Base-by-base conservation (phyloP, 2,329 filamentous ascomycete species). In the Aspergillus quadricinctus region DNA sequence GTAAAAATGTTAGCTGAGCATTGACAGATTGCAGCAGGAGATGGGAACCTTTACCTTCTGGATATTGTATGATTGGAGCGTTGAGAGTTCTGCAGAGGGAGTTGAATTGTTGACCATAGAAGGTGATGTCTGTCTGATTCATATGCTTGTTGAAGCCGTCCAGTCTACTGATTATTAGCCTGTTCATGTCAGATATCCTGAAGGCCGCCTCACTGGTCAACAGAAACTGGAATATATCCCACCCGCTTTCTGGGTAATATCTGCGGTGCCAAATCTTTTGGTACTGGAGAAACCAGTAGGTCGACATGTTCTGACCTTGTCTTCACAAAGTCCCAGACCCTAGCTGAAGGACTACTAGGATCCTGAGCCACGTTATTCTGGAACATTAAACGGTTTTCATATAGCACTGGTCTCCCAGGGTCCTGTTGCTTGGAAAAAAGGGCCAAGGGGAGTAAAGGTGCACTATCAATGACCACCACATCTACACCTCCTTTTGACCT, bases 351-450 rank as follows among this genome's bases (percentile, higher is more conserved):
- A 4, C 83, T 84, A 1, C 81, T 84, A 2, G 80, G 70, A 50
- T 81, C 76, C 53, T 81, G 80, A 10, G 86, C 81, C 8, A 92
- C 80, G 66, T 92, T 88, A 56, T 83, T 84, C 52, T 88, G 83
- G 56, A 92, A 84, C 72, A 92, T 88, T 55, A 92, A 92, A 69
- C 92, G 88, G 48, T 87, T 90, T 57, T 88, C 83, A 74, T 88
- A 92, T 40, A 92, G 82, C n/a, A 92, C 85, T 0, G 89, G 89
- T 11, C 89, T 83, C 23, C 85, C 71, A 0, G 88, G 87, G 2
- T 88, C 88, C 4, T 80, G 58, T 56, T 83, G 77, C 75, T 90
- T 92, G 67, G 89, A 86, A 28, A 92, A 75, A 5, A 85, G 84
- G 53, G 92, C 88, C 35, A 92, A 78, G 5, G 82, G 82, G 3